Base-by-base conservation (phyloP, 2,329 filamentous ascomycete species). In the Alternaria viburni region DNA sequence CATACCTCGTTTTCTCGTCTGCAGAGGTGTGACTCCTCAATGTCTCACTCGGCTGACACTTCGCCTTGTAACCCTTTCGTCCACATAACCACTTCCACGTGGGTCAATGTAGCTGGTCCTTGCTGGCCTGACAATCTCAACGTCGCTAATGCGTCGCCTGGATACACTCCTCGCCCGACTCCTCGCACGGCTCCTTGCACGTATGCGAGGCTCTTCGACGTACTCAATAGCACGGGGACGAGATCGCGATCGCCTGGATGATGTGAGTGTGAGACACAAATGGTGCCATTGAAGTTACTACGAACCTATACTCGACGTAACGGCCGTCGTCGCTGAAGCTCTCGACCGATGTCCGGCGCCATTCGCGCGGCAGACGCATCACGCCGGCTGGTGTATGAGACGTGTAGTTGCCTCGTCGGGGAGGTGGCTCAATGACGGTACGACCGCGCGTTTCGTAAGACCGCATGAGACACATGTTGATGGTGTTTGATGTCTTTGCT, bases 391-490 rank as follows among this genome's bases (percentile, higher is more conserved):
- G 76, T 2, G 74, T 69, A 51, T 79, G 76, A 4, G 77, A 73
- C 2, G 74, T 77, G 64, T 68, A 77, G 61, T 73, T 74, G 36
- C 75, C 76, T 19, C 67, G 65, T 51, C 77, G 69, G 1, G 72
- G 74, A 1, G 76, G 76, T 0, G 76, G 76, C 47, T 78, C 76
- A 47, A 73, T 46, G 49, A 79, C 74, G 57, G 65, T 65, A 52
- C 66, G 68, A 19, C 68, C 67, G 60, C 66, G 68, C 11, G 75
- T 75, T 50, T 73, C 72, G 60, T 73, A 74, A 5, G 72, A 74
- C 25, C 62, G 72, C 68, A 79, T 72, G 55, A 79, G 70, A 61
- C 77, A 79, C 77, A 79, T 79, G 44, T 23, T 69, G 58, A 26
- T 50, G 41, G 13, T 54, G 9, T 10, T 44, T 23, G 30, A 43